Evolutionary conservation across 1,284 basidiomycete species (phyloP), one percentile per base, ranked within the genome.

Genomic region (Cutaneotrichosporon sp.): DNA sequence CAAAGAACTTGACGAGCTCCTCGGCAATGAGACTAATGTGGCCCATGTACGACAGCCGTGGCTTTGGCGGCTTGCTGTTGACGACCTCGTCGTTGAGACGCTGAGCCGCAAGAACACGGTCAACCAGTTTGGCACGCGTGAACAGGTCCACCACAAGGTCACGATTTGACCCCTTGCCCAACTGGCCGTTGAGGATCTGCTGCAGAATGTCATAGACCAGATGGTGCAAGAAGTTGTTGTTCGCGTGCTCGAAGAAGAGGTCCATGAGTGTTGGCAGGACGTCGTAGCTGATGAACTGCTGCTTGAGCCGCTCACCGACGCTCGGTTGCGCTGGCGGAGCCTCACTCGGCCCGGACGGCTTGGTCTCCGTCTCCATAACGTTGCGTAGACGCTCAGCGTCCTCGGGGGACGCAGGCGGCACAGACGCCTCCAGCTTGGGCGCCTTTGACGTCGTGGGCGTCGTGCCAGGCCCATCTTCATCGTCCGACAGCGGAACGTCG

Each of bases 201-300:
- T 97, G 94, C 2, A 98, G 80, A 46, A 97, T 80, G 72, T 98
- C 96, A 70, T 98, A 98, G 15, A 97, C 91, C 14, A 94, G 87
- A 65, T 91, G 93, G 72, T 99, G 96, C 39, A 98, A 77, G 71
- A 98, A 97, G 70, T 98, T 97, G 77, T 98, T 97, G 87, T 90
- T 92, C 0, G 92, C 91, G 66, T 87, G 96, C 56, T 89, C 84
- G 71, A 97, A 97, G 79, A 98, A 97, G 37, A 97, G 78, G 64
- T 92, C 87, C 62, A 94, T 77, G 55, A 94, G 76, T 4, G 83
- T 85, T 0, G 82, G 79, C 35, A 91, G 75, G 1, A 94, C 82
- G 46, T 83, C 80, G 39, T 84, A 77, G 20, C 89, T 80, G 57
- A 92, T 71, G 65, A 90, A 88, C 49, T 80, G 77, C 58, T 80